phyloP scores from a whole-genome alignment of 768 basidiomycete genomes.

The Dacryopinax primogenitus region DNA sequence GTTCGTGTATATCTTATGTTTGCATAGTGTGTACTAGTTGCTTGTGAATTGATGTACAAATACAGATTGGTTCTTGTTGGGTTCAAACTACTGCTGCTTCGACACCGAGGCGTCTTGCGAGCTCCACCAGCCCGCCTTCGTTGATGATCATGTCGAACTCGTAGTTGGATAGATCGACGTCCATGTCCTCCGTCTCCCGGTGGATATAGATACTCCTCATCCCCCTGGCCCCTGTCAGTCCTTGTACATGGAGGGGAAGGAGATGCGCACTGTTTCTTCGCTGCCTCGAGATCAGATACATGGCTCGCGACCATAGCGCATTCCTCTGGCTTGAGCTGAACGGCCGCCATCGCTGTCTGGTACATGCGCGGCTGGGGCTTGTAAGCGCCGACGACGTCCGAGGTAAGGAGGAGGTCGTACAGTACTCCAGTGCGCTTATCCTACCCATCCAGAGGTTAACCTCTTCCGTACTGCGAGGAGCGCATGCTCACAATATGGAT shows the following conservation, averaged over 20 bases:
- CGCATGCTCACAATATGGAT: not conserved
- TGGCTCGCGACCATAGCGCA: conserved; percentile 16
- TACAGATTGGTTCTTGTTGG: not conserved
- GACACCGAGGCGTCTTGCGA: conserved; percentile 14
- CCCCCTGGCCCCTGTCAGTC: not conserved
- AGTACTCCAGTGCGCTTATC: conserved; percentile 10
- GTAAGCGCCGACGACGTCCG: conserved; percentile 14
- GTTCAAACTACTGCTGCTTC: not conserved
- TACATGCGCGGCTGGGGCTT: conserved; percentile 15
- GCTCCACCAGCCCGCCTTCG: conserved; percentile 16
- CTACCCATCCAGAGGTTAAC: no score
- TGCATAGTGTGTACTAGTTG: conserved; percentile 2
- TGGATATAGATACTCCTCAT: conserved; percentile 14
- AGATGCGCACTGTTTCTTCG: conserved; percentile 10
- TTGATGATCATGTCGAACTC: conserved; percentile 14
- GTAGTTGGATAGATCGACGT: conserved; percentile 8
- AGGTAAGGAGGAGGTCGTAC: conserved; percentile 12
- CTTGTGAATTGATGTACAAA: no score
- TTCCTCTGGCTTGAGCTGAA: conserved; percentile 9
- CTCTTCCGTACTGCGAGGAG: not conserved
- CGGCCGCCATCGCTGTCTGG: conserved; percentile 4
- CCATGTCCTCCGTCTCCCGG: conserved; percentile 15
- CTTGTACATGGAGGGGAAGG: not conserved
- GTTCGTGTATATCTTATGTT: not conserved
- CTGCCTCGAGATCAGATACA: conserved; percentile 15